Conservation (phyloP, 495 filamentous ascomycete species). For the Hypoxylon fuscum region DNA sequence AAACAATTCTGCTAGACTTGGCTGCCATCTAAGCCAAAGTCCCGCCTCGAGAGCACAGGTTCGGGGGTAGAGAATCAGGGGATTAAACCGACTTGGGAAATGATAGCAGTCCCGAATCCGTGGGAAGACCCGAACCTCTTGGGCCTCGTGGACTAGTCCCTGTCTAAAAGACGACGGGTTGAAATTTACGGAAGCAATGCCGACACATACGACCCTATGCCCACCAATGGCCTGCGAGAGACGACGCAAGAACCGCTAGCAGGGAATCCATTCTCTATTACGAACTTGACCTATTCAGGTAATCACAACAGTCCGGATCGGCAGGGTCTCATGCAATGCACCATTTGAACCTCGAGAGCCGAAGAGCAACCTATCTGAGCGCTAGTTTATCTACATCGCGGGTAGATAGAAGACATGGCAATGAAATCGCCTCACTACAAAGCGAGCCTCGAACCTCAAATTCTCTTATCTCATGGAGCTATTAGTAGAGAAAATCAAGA, state of each 20-base stretch:
- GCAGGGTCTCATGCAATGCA: background rate
- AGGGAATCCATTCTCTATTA: slow-evolving; percentile 14
- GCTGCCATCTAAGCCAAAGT: background rate
- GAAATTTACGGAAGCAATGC: slow-evolving; percentile 12
- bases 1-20: background rate
- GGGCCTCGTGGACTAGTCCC: slow-evolving; percentile 1
- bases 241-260: background rate
- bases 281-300: slow-evolving; percentile 23
- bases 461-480: background rate
- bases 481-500: background rate
- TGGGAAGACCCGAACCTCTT: slow-evolving; percentile 8
- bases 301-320: slow-evolving; percentile 23
- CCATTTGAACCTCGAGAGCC: background rate
- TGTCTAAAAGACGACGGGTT: slow-evolving; percentile 6
- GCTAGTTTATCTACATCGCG: slow-evolving; percentile 4
- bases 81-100: slow-evolving; percentile 25
- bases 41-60: slow-evolving; percentile 3
- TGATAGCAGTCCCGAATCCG: slow-evolving; percentile 26
- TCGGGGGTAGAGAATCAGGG: background rate
- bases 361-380: slow-evolving; percentile 15
- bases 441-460: background rate
- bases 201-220: slow-evolving; percentile 20
- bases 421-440: background rate
- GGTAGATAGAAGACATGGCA: slow-evolving; percentile 4
- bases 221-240: slow-evolving; percentile 7